phyloP scores from a whole-genome alignment of 2,329 filamentous ascomycete species.

The Fusarium burgessii region DNA sequence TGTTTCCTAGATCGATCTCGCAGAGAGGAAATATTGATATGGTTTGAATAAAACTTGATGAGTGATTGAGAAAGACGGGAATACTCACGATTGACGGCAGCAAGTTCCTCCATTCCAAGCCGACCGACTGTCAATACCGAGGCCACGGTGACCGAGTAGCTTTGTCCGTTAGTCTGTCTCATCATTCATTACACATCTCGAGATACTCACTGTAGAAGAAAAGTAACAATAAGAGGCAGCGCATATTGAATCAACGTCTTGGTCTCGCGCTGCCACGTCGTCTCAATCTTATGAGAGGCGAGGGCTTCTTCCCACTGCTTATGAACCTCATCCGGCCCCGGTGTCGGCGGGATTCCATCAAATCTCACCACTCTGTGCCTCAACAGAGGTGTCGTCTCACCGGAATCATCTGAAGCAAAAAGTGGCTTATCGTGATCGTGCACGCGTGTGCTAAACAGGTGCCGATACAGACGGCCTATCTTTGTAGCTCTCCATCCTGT shows the following conservation, averaged over 20 bases:
- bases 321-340: conserved; percentile 32
- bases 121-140: conserved; percentile 81
- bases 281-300: conserved; percentile 80
- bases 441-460: conserved; percentile 26
- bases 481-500: conserved; percentile 14
- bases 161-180: fast-evolving
- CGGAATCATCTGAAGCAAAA: background rate
- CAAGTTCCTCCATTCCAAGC: conserved; percentile 70
- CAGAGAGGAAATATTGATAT: no score
- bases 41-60: no score
- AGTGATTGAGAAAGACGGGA: fast-evolving
- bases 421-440: conserved; percentile 29
- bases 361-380: background rate
- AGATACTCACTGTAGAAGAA: conserved; percentile 68
- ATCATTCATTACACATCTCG: fast-evolving
- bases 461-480: conserved; percentile 21
- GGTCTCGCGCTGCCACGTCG: conserved; percentile 87
- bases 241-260: conserved; percentile 80
- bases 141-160: conserved; percentile 79
- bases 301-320: conserved; percentile 81
- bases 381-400: conserved; percentile 26
- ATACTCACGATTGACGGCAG: conserved; percentile 53
- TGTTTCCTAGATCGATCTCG: no score
- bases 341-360: conserved; percentile 23
- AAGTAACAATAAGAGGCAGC: conserved; percentile 74